A percentile compares a stretch with the other conserved stretches of the same genome.
phyloP scores from a whole-genome alignment of 352 stramenopile genomes.

The Paralagenidium karlingii region DNA sequence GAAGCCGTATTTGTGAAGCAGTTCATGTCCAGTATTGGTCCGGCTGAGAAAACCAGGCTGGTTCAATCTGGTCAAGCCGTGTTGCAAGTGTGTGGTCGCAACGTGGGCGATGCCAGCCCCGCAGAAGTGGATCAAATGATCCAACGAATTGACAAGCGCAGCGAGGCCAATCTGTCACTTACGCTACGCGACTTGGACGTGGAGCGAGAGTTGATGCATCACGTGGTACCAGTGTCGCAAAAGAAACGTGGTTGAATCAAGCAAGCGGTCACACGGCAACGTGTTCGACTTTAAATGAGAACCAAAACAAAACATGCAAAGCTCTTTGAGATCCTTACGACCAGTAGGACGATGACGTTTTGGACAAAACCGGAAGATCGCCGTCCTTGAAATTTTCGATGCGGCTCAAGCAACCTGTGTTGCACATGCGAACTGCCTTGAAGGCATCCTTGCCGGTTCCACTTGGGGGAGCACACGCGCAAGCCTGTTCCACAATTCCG shows the following conservation, averaged over 20 bases:
- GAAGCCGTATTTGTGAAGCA: conserved; percentile 61
- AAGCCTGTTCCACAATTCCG: conserved; percentile 1
- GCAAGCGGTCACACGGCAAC: no score
- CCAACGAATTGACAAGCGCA: conserved; percentile 12
- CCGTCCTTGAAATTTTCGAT: no score
- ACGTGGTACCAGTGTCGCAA: no score
- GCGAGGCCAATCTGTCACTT: conserved; percentile 17
- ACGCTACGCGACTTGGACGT: conserved; percentile 71
- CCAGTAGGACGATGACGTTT: no score
- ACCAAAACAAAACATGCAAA: no score
- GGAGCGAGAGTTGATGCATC: conserved; percentile 70
- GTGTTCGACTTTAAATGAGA: no score
- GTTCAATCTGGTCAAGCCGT: conserved; percentile 49
- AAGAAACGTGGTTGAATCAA: no score
- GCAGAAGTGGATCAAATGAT: conserved; percentile 60
- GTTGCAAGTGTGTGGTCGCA: conserved; percentile 63
- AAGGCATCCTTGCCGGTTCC: no score
- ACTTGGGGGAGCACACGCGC: conserved; percentile 1
- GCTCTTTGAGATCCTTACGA: no score
- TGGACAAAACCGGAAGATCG: no score
- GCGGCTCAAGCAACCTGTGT: no score
- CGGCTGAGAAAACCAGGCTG: conserved; percentile 52
- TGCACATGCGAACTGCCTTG: no score
- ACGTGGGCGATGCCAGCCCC: conserved; percentile 42
- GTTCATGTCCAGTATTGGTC: conserved; percentile 66